Base-by-base conservation (phyloP, 805 yeast species). In the Sugiyamaella marilandica region DNA sequence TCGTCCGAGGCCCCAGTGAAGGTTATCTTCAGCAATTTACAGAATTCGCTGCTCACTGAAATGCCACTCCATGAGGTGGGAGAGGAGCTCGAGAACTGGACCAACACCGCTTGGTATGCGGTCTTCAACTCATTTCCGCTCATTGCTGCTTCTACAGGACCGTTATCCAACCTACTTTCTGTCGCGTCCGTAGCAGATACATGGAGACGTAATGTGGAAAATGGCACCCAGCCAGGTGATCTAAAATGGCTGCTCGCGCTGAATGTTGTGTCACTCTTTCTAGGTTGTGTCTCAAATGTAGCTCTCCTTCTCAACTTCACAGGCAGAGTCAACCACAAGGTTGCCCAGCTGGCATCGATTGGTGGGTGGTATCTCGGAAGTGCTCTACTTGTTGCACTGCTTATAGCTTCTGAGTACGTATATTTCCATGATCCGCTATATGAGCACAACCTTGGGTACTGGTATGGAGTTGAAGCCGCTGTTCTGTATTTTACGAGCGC, bases 131-230 rank as follows among this genome's bases (percentile, higher is more conserved):
- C 83, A 59, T 76, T 87, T 57, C 96, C 96, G 0, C 75, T 88
- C 24, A 64, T 84, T 7, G 82, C 91, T 0, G 89, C 92, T 4
- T 85, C 92, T 59, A 61, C 83, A 35, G 95, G 94, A 0, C 95
- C 96, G 0, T 60, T 88, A 26, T 83, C 92, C 5, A 87, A 87
- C 59, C 77, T 86, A 75, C 75, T 82, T 41, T 84, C 92, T 0
- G 72, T 86, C 4, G 82, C 85, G 1, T 87, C 91, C 5, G 74
- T 87, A 13, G 81, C 83, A 0, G 83, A 85, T 52, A 74, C 76
- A 46, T 88, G 96, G 96, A 66, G 84, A 49, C 55, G 61, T n/a
- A 67, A 69, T 0, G 41, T 54, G 0, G 56, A 58, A 8, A 60
- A 71, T 33, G 54, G 53, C 1, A 9, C 39, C 2, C 45, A 43